Base-by-base conservation (phyloP, 495 filamentous ascomycete genomes). In the Annulohypoxylon nitens region DNA sequence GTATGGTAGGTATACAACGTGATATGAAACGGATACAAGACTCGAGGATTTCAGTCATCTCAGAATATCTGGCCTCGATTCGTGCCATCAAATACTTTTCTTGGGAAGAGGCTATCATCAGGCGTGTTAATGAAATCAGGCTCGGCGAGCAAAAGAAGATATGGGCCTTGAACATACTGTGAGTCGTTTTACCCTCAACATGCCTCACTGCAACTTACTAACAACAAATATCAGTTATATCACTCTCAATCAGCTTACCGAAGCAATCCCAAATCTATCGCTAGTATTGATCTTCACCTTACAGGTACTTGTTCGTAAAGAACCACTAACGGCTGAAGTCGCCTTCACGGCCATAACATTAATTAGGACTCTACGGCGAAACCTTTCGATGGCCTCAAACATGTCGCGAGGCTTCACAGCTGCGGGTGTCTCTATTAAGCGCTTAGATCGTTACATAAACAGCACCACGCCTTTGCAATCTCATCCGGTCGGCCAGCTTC, bases 41-140 rank as follows among this genome's bases (percentile, higher is more conserved):
- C 71, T 80, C 78, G n/a, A 83, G 85, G 9, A 83, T 87, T 34
- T 84, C 84, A 8, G 83, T 83, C 14, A 81, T 86, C 33, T 80
- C 82, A 8, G 85, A 87, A 59, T 86, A 85, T 64, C 72, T 87
- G 16, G 77, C 78, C 34, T 84, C 84, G 3, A 86, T 87, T 45
- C 81, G 81, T 20, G 82, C 82, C 6, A 80, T 87, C 73, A 87
- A 87, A 62, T 87, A 86, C 63, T 87, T 87, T 70, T 80, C 83
- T 7, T 87, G 84, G 85, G 84, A 87, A 54, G 80, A 83, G 9
- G 80, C 82, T 14, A 81, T 85, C 59, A 74, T 81, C 10, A 71
- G 82, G 18, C 77, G 77, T 34, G 79, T 86, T 48, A 81, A 81
- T 39, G 78, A 78, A 12, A 79, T 82, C 14, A 81, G 84, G 7